A percentile compares a stretch with the other conserved stretches of the same genome.
Evolutionary conservation across 2,329 filamentous ascomycete species (phyloP).

Genomic region (Pyrenophora tritici-repentis): DNA sequence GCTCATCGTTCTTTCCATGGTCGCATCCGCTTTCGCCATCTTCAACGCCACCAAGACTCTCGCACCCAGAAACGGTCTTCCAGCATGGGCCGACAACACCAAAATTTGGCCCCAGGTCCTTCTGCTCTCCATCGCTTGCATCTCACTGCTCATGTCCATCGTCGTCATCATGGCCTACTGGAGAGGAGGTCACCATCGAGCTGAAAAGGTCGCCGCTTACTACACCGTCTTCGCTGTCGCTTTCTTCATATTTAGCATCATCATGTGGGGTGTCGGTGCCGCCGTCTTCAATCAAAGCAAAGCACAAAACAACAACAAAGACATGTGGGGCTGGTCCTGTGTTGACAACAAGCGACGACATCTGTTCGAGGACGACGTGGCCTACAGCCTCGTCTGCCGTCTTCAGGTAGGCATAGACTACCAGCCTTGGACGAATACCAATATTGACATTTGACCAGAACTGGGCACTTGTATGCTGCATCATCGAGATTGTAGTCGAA

Average conservation of each 20-base stretch:
- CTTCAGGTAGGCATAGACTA: constrained; percentile 65
- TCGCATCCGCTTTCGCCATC: constrained; percentile 85
- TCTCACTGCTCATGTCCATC: constrained; percentile 81
- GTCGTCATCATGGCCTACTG: constrained; percentile 84
- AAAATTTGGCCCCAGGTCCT: constrained; percentile 88
- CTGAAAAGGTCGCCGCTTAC: constrained; percentile 92
- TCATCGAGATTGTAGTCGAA: constrained; percentile 95
- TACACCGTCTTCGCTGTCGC: constrained; percentile 92
- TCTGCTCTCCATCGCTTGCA: constrained; percentile 75
- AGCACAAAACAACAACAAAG: constrained; percentile 74
- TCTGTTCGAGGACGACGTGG: constrained; percentile 77
- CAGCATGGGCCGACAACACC: constrained; percentile 81
- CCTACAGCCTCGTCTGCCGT: constrained; percentile 90
- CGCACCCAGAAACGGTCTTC: constrained; percentile 76
- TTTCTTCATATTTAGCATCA: constrained; percentile 90
- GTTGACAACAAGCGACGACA: constrained; percentile 81
- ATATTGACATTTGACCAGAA: constrained; percentile 62
- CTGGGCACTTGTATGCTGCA: constrained; percentile 93
- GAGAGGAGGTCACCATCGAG: constrained; percentile 82
- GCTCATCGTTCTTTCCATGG: constrained; percentile 89
- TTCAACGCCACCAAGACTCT: constrained; percentile 86
- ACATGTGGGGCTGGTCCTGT: constrained; percentile 99
- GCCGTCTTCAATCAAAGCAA: constrained; percentile 80
- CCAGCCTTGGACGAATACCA: neutral
- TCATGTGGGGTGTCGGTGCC: constrained; percentile 90